phyloP scores from a whole-genome alignment of 495 filamentous ascomycete genomes.

The Amorphotheca resinae region DNA sequence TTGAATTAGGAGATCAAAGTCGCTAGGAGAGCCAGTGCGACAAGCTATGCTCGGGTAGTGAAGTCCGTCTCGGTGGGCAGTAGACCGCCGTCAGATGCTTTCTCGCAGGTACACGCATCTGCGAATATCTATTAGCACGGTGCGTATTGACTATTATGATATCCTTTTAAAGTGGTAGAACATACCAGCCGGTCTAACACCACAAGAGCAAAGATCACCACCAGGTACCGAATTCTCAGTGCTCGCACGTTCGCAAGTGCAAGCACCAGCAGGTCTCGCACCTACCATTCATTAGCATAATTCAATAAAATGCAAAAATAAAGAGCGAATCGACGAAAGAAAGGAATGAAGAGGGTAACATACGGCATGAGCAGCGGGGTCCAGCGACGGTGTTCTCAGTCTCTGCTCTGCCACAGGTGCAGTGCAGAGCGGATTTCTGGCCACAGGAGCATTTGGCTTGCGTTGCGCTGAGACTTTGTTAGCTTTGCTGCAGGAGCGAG shows the following conservation, averaged over 20 bases:
- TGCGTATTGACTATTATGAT: not conserved
- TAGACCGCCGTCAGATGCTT: slow-evolving; percentile 41
- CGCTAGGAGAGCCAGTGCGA: no score
- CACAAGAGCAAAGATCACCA: slow-evolving; percentile 57
- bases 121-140: slow-evolving; percentile 11
- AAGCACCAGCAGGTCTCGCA: not conserved
- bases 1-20: no score
- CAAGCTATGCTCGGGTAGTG: slow-evolving; percentile 46
- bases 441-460: slow-evolving; percentile 74
- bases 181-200: slow-evolving; percentile 56
- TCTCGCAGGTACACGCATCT: slow-evolving; percentile 81
- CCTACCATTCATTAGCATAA: not conserved
- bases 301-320: not conserved
- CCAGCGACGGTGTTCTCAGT: slow-evolving; percentile 62
- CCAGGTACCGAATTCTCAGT: slow-evolving; percentile 58
- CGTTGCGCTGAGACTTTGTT: slow-evolving; percentile 28
- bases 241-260: slow-evolving; percentile 40
- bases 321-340: slow-evolving; percentile 1
- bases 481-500: not conserved
- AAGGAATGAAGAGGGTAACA: slow-evolving; percentile 15
- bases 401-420: slow-evolving; percentile 66
- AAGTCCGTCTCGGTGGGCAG: slow-evolving; percentile 65
- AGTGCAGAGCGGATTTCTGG: slow-evolving; percentile 70
- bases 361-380: slow-evolving; percentile 74
- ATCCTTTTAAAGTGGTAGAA: slow-evolving; percentile 9